Evolutionary conservation across 257 asterid genomes (phyloP).

Genomic region (Nicotiana otophora): DNA sequence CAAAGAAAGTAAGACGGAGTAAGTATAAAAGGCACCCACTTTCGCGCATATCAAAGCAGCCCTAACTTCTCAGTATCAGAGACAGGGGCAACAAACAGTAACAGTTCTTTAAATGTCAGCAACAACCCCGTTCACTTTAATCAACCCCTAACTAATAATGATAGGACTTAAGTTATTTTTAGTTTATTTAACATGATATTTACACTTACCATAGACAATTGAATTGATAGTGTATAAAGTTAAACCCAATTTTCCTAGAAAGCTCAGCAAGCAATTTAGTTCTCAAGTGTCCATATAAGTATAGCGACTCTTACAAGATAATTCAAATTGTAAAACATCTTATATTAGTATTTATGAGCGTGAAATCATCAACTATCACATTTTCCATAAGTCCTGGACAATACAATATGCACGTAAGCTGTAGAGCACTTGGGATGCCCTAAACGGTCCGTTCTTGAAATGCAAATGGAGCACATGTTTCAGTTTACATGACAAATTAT

Average conservation of each 20-base stretch:
- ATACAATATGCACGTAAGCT: background rate
- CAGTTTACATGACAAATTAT: background rate
- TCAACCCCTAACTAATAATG: background rate
- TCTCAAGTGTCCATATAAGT: background rate
- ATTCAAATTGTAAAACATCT: background rate
- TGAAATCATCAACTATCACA: background rate
- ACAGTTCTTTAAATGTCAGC: background rate
- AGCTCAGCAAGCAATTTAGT: background rate
- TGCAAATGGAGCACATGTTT: background rate
- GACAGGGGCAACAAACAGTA: background rate
- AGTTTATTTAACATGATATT: background rate
- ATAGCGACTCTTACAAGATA: slow-evolving; percentile 37
- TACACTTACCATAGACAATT: background rate
- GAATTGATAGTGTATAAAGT: background rate
- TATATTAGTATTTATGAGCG: background rate
- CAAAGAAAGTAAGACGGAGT: background rate
- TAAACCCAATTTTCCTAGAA: slow-evolving; percentile 1
- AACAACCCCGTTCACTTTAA: background rate
- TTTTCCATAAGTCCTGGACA: background rate
- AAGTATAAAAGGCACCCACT: background rate
- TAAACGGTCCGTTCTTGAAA: background rate
- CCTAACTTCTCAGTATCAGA: background rate
- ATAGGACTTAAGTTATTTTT: background rate
- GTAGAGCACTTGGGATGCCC: background rate
- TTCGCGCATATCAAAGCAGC: background rate